Base-by-base conservation (phyloP, 164 flowering plant species). In the Pachysandra terminalis region DNA sequence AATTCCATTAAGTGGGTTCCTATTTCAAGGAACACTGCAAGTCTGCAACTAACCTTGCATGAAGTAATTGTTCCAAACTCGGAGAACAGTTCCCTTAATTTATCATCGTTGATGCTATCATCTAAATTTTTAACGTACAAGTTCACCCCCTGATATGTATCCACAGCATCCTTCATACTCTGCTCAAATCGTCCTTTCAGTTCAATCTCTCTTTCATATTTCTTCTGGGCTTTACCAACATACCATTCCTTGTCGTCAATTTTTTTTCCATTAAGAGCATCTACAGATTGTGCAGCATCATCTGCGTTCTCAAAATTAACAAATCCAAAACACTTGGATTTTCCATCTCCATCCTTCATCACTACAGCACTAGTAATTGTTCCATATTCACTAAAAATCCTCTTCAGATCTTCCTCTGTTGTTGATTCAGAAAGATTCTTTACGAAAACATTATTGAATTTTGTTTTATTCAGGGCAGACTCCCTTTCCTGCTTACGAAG, bases 191-290 rank as follows among this genome's bases (percentile, higher is more conserved):
- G 71, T 28, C 74, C 84, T 72, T 83, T 90, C 22, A 90, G 81
- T 71, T 91, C 92, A 21, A 65, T 70, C 69, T 89, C 97, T 68
- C 97, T 86, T 75, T 91, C 93, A 75, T 84, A 82, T 74, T 89
- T 89, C 65, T 87, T 91, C 71, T 87, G 89, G 17, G 97, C 97
- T 74, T 84, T 91, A 5, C 97, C 95, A 64, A 91, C 97, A 79
- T 79, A 88, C 93, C 88, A 87, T n/a, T 88, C 94, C 75, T 81
- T 88, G 9, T 85, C 91, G 70, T 85, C 88, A 76, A 85, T 54
- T 35, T 76, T 83, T 68, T 82, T 84, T 15, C 92, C 95, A 76
- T 89, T 89, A 24, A 89, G 81, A 40, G 79, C 83, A 53, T 89
- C 92, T 80, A 89, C 95, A 70, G 92, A 80, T 68, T 48, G 65